These are phyloP conservation scores for Intubia oerlemansii DNA, from an alignment of 2,329 filamentous ascomycete species.

Conservation along the genomic window DNA sequence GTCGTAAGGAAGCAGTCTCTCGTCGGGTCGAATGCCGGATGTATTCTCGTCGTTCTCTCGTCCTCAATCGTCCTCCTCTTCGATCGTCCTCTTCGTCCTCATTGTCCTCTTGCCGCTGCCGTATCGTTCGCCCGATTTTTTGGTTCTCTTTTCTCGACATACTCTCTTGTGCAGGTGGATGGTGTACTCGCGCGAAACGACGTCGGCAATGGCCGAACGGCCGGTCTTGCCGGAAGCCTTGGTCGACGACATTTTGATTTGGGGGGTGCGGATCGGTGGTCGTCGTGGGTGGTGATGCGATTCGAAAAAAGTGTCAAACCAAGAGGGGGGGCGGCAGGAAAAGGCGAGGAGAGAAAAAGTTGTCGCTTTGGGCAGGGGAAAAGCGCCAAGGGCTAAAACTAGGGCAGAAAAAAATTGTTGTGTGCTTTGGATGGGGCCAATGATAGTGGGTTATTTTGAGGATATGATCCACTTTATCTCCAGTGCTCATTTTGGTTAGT, in stretches of 20 bases:
- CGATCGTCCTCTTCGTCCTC: no score
- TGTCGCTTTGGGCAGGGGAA: slow-evolving; percentile 2
- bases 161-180: slow-evolving; percentile 99
- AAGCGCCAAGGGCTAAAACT: slow-evolving; percentile 6
- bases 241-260: slow-evolving; percentile 41
- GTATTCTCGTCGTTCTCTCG: no score
- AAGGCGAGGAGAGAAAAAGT: slow-evolving; percentile 3
- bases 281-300: not conserved
- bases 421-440: no score
- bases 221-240: slow-evolving; percentile 44
- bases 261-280: slow-evolving; percentile 2
- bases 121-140: not conserved
- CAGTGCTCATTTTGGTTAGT: no score
- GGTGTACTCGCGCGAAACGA: slow-evolving; percentile 99
- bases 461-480: no score
- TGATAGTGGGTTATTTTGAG: no score
- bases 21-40: no score
- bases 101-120: no score
- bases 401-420: slow-evolving; percentile 7
- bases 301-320: not conserved
- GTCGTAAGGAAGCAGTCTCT: no score
- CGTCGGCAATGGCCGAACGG: slow-evolving; percentile 94
- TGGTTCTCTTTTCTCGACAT: slow-evolving; percentile 23
- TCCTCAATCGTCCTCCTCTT: no score
- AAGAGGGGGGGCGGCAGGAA: not conserved